Conservation (phyloP, 1,139 yeast species). For the Candida sanyaensis region DNA sequence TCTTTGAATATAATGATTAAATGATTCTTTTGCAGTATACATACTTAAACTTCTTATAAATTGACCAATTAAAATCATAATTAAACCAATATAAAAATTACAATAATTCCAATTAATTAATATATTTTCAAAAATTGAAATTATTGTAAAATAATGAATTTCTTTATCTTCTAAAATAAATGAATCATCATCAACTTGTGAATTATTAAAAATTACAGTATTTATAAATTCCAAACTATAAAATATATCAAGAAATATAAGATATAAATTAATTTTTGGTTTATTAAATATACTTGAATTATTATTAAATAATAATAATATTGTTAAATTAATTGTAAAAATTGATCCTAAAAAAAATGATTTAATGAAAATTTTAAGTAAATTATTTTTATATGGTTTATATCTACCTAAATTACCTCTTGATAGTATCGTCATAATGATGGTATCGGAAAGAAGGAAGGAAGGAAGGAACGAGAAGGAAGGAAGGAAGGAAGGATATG, state of each 20-base stretch:
- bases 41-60: constrained; percentile 69
- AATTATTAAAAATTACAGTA: constrained; percentile 73
- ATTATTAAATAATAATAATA: constrained; percentile 3
- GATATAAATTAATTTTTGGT: constrained; percentile 35
- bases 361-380: constrained; percentile 34
- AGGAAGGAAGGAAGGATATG: no score
- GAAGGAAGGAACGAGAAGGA: no score
- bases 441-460: no score
- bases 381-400: constrained; percentile 29
- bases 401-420: constrained; percentile 16
- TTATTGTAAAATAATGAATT: constrained; percentile 63
- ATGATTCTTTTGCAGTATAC: constrained; percentile 87
- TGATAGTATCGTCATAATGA: background rate
- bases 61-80: constrained; percentile 62
- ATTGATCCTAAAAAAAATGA: constrained; percentile 33
- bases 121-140: constrained; percentile 31
- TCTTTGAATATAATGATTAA: constrained; percentile 75
- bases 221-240: constrained; percentile 80
- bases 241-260: constrained; percentile 57
- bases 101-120: constrained; percentile 5
- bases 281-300: background rate
- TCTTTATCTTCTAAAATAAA: constrained; percentile 75
- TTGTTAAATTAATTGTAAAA: constrained; percentile 17
- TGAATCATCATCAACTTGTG: constrained; percentile 70
- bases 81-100: constrained; percentile 42